These are phyloP conservation scores for Xylaria bambusicola DNA, from an alignment of 495 filamentous ascomycete species.

Conservation along the genomic window DNA sequence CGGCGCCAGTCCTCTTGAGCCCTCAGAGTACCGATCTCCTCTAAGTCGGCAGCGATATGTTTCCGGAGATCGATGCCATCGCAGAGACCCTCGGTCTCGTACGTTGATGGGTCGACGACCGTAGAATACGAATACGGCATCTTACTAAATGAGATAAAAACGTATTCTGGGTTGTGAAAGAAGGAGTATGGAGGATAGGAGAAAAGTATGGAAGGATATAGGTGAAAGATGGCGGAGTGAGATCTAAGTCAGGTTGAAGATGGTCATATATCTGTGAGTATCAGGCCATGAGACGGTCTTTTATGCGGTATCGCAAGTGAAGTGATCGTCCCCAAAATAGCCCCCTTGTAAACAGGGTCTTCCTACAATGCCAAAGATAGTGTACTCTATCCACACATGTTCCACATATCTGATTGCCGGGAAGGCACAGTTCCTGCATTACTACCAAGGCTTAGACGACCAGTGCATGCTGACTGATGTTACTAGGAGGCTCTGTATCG, in stretches of 20 bases:
- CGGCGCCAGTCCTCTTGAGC: constrained; percentile 34
- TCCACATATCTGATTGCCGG: no score
- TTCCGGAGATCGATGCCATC: constrained; percentile 23
- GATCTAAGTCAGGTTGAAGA: not conserved
- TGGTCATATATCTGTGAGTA: not conserved
- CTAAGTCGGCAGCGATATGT: constrained; percentile 21
- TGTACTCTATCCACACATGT: no score
- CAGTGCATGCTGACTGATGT: not conserved
- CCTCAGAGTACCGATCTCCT: constrained; percentile 24
- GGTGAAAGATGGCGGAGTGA: not conserved
- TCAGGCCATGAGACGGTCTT: not conserved
- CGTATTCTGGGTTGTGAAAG: not conserved
- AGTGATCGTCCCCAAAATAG: no score
- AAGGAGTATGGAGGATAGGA: not conserved
- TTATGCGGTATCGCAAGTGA: no score
- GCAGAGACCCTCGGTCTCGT: constrained; percentile 31
- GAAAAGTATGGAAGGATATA: not conserved
- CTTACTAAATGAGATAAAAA: not conserved
- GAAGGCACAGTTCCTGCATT: no score
- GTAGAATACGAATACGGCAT: constrained; percentile 31
- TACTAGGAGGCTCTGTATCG: not conserved
- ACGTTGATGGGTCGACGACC: constrained; percentile 13
- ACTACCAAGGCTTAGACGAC: not conserved
- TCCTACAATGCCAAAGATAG: no score
- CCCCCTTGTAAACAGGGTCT: no score